Evolutionary conservation across 345 rosid genomes (phyloP).

Genomic region (Melaleuca quinquenervia): DNA sequence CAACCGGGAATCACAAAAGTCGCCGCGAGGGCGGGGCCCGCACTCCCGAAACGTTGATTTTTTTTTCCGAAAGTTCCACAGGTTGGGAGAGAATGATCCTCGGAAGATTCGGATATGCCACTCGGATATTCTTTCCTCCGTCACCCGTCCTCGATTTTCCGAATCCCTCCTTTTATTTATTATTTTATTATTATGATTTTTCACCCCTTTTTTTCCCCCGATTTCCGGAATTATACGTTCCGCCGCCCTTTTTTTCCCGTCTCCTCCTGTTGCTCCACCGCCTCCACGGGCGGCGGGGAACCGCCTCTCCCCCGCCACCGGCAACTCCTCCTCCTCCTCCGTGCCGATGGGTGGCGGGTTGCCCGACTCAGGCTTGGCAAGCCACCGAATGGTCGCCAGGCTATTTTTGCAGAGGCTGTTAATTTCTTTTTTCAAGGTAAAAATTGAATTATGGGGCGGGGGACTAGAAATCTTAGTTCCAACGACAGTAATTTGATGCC

Average conservation of each 20-base stretch:
- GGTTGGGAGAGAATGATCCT: not conserved
- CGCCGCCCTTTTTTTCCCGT: not conserved
- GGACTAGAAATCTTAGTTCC: not conserved
- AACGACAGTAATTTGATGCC: not conserved
- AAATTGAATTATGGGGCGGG: not conserved
- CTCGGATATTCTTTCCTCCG: not conserved
- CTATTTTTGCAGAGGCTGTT: not conserved
- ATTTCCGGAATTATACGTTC: not conserved
- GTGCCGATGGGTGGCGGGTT: not conserved
- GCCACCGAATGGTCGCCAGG: not conserved
- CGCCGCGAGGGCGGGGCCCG: not conserved
- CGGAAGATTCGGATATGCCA: conserved; percentile 1
- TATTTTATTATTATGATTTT: not conserved
- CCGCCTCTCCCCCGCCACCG: not conserved
- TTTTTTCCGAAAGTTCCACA: not conserved
- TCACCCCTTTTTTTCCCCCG: not conserved
- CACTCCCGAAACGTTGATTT: not conserved
- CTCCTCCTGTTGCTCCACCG: not conserved
- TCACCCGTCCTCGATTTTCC: not conserved
- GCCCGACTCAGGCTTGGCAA: not conserved
- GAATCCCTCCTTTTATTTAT: not conserved
- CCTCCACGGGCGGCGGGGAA: not conserved
- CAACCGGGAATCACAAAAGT: not conserved
- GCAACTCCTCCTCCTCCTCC: not conserved
- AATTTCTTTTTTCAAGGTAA: not conserved